Evolutionary conservation across 441 rosid species (phyloP).

Genomic region (Iberis amara): DNA sequence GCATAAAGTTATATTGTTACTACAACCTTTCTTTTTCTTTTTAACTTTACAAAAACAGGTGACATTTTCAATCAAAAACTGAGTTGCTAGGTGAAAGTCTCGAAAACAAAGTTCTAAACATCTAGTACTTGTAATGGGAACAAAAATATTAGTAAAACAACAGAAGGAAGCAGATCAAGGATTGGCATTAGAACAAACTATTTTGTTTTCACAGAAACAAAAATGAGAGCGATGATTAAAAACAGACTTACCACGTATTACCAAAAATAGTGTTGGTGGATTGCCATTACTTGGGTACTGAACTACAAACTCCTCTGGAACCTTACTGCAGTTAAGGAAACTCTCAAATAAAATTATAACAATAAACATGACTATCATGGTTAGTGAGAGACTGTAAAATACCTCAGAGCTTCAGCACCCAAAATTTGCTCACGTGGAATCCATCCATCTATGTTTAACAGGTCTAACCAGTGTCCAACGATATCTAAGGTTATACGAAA

Average conservation of each 20-base stretch:
- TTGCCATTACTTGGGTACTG: slow-evolving; percentile 91
- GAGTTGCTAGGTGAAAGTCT: slow-evolving; percentile 18
- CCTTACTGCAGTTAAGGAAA: slow-evolving; percentile 64
- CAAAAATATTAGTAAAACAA: not conserved
- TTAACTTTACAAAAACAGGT: not conserved
- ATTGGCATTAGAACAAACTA: slow-evolving; percentile 2
- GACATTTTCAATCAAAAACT: not conserved
- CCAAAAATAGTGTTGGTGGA: slow-evolving; percentile 94
- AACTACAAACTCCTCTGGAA: slow-evolving; percentile 83
- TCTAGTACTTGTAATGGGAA: slow-evolving; percentile 7
- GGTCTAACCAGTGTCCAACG: slow-evolving; percentile 31
- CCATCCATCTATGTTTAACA: slow-evolving; percentile 47
- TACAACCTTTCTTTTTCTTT: slow-evolving; percentile 3
- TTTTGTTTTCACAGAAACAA: slow-evolving; percentile 7
- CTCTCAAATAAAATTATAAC: slow-evolving; percentile 27
- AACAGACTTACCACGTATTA: slow-evolving; percentile 55
- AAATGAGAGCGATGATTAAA: slow-evolving; percentile 10
- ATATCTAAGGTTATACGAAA: slow-evolving; percentile 27
- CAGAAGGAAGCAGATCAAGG: slow-evolving; percentile 5
- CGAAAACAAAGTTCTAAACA: slow-evolving; percentile 12
- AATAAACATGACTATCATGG: slow-evolving; percentile 18
- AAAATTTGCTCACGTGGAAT: slow-evolving; percentile 96
- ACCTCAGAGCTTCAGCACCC: slow-evolving; percentile 97
- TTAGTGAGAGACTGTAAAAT: slow-evolving; percentile 21
- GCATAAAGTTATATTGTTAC: slow-evolving; percentile 11